phyloP scores from a whole-genome alignment of 2,329 filamentous ascomycete genomes.

The Microsporum audouinii region DNA sequence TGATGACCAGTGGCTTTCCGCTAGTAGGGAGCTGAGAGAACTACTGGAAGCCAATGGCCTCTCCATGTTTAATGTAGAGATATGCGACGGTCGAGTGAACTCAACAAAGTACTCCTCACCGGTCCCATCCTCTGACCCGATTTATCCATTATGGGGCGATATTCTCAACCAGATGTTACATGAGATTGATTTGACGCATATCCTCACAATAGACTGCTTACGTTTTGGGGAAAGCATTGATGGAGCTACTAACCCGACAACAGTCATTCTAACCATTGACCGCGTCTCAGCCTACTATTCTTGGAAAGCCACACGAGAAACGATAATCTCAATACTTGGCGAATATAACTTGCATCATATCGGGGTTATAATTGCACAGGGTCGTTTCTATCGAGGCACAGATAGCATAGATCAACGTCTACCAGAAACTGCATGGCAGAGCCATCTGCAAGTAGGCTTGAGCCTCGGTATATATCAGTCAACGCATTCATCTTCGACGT shows the following conservation, averaged over 20 bases:
- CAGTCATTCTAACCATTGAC: conserved; percentile 11
- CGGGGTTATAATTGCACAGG: background rate
- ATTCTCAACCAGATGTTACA: background rate
- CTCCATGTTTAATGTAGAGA: conserved; percentile 1
- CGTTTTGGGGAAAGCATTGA: background rate
- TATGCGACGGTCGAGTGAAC: background rate
- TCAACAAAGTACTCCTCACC: background rate
- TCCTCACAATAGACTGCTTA: conserved; percentile 4
- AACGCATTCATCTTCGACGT: background rate
- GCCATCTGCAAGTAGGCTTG: background rate
- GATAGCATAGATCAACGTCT: background rate
- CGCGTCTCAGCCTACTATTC: background rate
- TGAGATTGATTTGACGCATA: background rate
- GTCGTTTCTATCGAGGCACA: background rate
- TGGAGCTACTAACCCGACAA: background rate
- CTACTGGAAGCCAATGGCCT: background rate
- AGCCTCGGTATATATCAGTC: background rate
- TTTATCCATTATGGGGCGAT: conserved; percentile 3
- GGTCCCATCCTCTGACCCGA: conserved; percentile 2
- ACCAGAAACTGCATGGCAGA: background rate
- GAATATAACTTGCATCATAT: background rate
- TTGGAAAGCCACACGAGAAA: background rate
- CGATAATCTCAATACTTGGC: background rate
- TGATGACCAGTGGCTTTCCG: background rate
- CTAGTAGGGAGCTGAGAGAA: background rate